phyloP scores from a whole-genome alignment of 768 basidiomycete genomes.

The Lanmaoa rubissima region DNA sequence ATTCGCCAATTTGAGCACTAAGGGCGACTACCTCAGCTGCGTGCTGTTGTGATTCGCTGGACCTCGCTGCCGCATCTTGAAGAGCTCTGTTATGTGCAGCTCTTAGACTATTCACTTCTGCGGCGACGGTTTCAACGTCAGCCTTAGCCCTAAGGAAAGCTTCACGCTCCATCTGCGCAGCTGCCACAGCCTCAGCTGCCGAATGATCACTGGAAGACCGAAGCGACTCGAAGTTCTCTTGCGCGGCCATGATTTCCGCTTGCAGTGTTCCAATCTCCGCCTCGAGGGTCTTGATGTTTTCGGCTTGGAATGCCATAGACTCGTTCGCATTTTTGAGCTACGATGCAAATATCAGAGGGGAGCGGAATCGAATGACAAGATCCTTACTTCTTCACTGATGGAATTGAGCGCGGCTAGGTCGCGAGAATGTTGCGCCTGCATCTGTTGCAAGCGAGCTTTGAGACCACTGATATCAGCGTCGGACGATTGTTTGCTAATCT shows the following conservation, averaged over 20 bases:
- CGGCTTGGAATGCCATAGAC: slow-evolving; percentile 39
- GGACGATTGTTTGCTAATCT: slow-evolving; percentile 46
- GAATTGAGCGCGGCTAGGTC: slow-evolving; percentile 36
- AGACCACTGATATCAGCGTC: slow-evolving; percentile 48
- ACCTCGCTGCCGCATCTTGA: slow-evolving; percentile 44
- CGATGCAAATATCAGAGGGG: slow-evolving; percentile 2
- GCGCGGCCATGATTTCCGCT: slow-evolving; percentile 46
- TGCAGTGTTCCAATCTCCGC: slow-evolving; percentile 52
- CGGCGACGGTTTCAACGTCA: slow-evolving; percentile 53
- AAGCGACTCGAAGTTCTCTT: slow-evolving; percentile 52
- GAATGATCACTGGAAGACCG: slow-evolving; percentile 46
- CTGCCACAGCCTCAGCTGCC: slow-evolving; percentile 42
- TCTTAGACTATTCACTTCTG: slow-evolving; percentile 52
- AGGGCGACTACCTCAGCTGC: slow-evolving; percentile 43
- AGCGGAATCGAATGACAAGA: not conserved
- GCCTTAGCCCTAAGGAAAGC: slow-evolving; percentile 62
- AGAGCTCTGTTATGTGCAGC: slow-evolving; percentile 48
- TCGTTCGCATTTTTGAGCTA: slow-evolving; percentile 55
- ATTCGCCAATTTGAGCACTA: slow-evolving; percentile 45
- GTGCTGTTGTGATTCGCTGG: slow-evolving; percentile 47
- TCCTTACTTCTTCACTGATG: slow-evolving; percentile 51
- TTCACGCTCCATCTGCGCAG: slow-evolving; percentile 61
- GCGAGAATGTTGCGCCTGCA: slow-evolving; percentile 31
- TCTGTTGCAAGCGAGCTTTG: slow-evolving; percentile 39
- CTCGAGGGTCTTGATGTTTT: slow-evolving; percentile 47